Evolutionary conservation across 306 rosid species (phyloP).

Genomic region (Cicer cuneatum): DNA sequence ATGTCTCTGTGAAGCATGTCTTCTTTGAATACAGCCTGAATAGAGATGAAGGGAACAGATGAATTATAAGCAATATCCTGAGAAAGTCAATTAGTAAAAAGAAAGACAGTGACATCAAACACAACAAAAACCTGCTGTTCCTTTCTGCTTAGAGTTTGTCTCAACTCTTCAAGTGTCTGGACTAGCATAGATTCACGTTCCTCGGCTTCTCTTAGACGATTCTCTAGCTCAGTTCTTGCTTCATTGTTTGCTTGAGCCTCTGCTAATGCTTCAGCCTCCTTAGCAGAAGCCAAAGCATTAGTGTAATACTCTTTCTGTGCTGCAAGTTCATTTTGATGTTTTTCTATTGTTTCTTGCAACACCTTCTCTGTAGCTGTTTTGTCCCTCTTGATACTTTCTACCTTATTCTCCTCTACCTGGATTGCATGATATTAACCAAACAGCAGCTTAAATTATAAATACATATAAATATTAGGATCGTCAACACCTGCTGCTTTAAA

Average conservation of each 20-base stretch:
- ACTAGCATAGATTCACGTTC: slow-evolving; percentile 97
- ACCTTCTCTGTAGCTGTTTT: slow-evolving; percentile 91
- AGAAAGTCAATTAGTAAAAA: slow-evolving; percentile 40
- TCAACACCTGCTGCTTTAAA: slow-evolving; percentile 29
- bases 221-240: slow-evolving; percentile 94
- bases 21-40: slow-evolving; percentile 91
- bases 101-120: slow-evolving; percentile 32
- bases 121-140: slow-evolving; percentile 86
- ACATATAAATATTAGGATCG: slow-evolving; percentile 34
- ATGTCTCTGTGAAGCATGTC: slow-evolving; percentile 89
- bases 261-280: slow-evolving; percentile 96
- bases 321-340: slow-evolving; percentile 85
- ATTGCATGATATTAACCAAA: slow-evolving; percentile 45
- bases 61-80: slow-evolving; percentile 22
- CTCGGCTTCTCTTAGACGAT: slow-evolving; percentile 81
- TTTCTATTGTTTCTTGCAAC: slow-evolving; percentile 94
- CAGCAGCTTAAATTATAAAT: slow-evolving; percentile 28
- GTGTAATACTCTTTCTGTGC: slow-evolving; percentile 88
- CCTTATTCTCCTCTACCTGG: slow-evolving; percentile 98
- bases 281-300: slow-evolving; percentile 88
- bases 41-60: slow-evolving; percentile 26
- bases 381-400: slow-evolving; percentile 93
- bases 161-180: slow-evolving; percentile 92
- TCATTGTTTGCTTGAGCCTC: slow-evolving; percentile 90
- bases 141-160: slow-evolving; percentile 91